Evolutionary conservation across 2,329 filamentous ascomycete genomes (phyloP), one percentile per base, ranked within the genome.

Genomic region (Septoria linicola): DNA sequence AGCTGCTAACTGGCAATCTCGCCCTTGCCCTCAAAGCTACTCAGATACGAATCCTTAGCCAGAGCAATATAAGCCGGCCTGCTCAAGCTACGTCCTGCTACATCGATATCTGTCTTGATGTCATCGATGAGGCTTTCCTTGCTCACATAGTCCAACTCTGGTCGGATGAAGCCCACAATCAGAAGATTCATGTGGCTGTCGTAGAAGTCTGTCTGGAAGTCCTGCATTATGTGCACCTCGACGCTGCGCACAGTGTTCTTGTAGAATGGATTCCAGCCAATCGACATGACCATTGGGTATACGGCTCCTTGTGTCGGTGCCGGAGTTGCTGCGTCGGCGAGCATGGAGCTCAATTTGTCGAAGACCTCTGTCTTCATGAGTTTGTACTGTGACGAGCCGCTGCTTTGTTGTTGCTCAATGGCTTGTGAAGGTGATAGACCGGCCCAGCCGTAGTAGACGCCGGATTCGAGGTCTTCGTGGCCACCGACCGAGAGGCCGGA

Each of bases 251-350:
- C 83, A 3, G 80, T 84, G 77, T 99, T 97, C 69, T 91, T 90
- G 80, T 96, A 99, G 73, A 91, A 97, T 0, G 93, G 93, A 72
- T 97, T 99, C 80, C 91, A 97, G 37, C 93, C 93, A 60, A 96
- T 92, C 55, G 84, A 89, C 85, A 96, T 88, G 59, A 95, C 90
- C 80, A 95, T 93, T 1, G 89, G 89, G 70, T 85, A 89, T 50
- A 93, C 76, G 14, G 62, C 63, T 35, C 60, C 61, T 31, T 58
- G 51, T 61, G 59, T 49, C 20, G 45, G 14, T 8, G 37, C 45
- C n/a, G 16, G 46, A 23, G 54, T 35, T 20, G 41, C 35, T 34
- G 49, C 17, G 23, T 42, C 35, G 19, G 52, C 50, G 14, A 56
- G 37, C 25, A 53, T 53, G 14, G 51, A 51, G 30, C 47, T 55